Percentiles rank a stretch among this genome's conserved stretches.
phyloP scores from a whole-genome alignment of 352 stramenopile species.

The Phytophthora sp. region DNA sequence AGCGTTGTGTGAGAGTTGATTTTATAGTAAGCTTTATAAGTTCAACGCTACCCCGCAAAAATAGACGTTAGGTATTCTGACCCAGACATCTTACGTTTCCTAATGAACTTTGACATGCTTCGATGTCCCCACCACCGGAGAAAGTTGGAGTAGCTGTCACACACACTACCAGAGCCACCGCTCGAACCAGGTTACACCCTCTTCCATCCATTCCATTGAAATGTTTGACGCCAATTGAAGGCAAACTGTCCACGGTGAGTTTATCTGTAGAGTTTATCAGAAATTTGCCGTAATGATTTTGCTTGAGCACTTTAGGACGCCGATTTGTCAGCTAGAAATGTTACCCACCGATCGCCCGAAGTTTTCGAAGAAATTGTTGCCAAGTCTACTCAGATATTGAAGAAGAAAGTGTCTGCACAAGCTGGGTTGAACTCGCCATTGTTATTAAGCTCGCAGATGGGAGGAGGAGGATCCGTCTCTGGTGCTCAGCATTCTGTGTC shows the following conservation, averaged over 20 bases:
- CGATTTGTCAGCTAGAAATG: constrained; percentile 52
- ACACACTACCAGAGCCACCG: not conserved
- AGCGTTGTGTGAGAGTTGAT: too few relatives aligned
- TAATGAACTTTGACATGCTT: constrained; percentile 12
- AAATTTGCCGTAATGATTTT: not conserved
- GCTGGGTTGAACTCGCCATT: not conserved
- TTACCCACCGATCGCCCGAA: constrained; percentile 38
- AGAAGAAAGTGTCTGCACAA: constrained; percentile 44
- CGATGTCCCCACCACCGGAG: constrained; percentile 14
- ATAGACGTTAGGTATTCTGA: constrained; percentile 4
- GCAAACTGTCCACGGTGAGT: constrained; percentile 34
- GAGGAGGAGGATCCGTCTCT: constrained; percentile 12
- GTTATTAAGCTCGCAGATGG: not conserved
- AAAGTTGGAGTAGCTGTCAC: constrained; percentile 3
- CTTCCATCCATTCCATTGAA: constrained; percentile 32
- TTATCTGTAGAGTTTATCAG: not conserved
- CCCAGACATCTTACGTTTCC: not conserved
- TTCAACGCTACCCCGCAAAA: not conserved
- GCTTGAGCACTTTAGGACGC: constrained; percentile 34
- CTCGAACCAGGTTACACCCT: constrained; percentile 3
- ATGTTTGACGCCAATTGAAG: constrained; percentile 49
- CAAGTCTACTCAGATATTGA: constrained; percentile 44
- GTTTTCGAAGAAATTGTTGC: constrained; percentile 43
- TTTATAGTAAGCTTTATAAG: not conserved
- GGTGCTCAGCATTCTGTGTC: constrained; percentile 46